Evolutionary conservation across 2,329 filamentous ascomycete genomes (phyloP).

Genomic region (Coniochaeta ligniaria): DNA sequence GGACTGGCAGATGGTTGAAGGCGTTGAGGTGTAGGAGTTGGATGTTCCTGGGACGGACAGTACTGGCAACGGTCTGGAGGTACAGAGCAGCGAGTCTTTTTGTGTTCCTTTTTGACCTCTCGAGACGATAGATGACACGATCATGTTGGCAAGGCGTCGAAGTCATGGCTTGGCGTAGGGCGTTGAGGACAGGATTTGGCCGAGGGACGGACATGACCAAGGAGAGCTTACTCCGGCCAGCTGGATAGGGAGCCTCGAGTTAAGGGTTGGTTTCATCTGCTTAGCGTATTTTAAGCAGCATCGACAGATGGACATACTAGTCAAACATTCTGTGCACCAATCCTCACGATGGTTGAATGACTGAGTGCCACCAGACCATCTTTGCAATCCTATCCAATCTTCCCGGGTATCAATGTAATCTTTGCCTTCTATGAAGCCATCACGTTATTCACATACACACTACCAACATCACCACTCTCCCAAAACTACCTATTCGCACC

Average conservation of each 20-base stretch:
- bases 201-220: background rate
- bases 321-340: background rate
- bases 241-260: background rate
- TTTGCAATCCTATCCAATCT: background rate
- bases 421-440: background rate
- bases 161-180: conserved; percentile 1
- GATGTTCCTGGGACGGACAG: background rate
- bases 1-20: background rate
- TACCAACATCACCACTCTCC: background rate
- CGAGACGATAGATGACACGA: background rate
- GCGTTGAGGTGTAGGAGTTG: background rate
- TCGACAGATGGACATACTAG: background rate
- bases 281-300: background rate
- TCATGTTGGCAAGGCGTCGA: background rate
- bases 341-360: background rate
- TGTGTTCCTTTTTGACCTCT: background rate
- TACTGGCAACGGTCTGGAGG: background rate
- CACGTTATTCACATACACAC: no score
- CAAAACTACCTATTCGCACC: conserved; percentile 1
- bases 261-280: background rate
- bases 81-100: background rate
- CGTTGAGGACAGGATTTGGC: background rate
- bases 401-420: background rate
- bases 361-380: background rate
- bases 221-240: background rate